Percentiles rank a stretch among this genome's conserved stretches.
Evolutionary conservation across 306 rosid genomes (phyloP).

Genomic region (Cicer chorassanicum): DNA sequence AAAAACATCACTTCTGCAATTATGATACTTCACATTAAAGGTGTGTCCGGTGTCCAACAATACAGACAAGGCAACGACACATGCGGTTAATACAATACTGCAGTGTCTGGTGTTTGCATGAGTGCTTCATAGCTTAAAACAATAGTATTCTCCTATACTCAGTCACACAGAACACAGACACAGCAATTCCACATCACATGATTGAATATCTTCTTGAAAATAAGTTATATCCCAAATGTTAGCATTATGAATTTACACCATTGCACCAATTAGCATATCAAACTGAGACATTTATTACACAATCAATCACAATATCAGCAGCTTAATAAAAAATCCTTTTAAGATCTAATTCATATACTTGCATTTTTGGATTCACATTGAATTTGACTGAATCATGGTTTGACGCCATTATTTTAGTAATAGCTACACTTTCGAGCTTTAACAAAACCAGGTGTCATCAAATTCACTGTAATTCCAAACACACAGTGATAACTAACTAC

Average conservation of each 20-base stretch:
- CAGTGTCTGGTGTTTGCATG: no score
- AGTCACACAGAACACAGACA: neutral
- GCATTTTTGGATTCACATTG: no score
- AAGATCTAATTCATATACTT: neutral
- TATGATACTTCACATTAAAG: neutral
- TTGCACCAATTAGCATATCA: constrained; percentile 6
- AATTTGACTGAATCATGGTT: no score
- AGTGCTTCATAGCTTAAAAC: no score
- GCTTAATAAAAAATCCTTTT: neutral
- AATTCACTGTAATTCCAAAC: neutral
- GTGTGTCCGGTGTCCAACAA: no score
- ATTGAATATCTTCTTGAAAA: constrained; percentile 2
- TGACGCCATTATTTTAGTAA: no score
- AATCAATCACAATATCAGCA: constrained; percentile 3
- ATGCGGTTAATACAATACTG: no score
- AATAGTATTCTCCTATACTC: no score
- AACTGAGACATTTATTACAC: constrained; percentile 3
- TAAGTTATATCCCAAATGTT: neutral
- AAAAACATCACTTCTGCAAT: neutral
- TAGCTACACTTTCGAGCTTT: no score
- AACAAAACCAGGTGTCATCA: no score
- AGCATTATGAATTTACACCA: constrained; percentile 12
- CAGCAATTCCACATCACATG: constrained; percentile 13
- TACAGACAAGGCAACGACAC: no score
- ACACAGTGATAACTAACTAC: neutral